Evolutionary conservation across 1,139 yeast species (phyloP), one percentile per base, ranked within the genome.

Genomic region (Taphrina flavorubra): DNA sequence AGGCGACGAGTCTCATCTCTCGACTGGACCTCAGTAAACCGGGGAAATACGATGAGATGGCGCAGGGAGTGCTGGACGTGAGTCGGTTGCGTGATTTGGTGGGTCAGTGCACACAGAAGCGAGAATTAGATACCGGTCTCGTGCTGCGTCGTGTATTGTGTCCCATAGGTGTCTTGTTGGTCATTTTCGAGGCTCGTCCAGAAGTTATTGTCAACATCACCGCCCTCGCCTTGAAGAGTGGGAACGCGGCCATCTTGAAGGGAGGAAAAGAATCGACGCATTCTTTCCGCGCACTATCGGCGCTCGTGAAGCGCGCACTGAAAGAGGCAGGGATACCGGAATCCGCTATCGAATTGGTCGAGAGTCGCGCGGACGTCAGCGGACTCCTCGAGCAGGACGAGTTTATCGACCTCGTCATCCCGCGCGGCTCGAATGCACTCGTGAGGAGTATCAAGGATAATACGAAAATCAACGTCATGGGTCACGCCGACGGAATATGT

Each of bases 401-500:
- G 75, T 90, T 88, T 78, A 94, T 95, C 71, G 99, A 95, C 77
- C 83, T 95, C 78, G 99, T 95, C 47, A 91, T 95, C 74, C 99
- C 99, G 71, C 85, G 99, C 76, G 99, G 99, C 7, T 90, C 97
- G 46, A 94, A 94, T 75, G 95, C 86, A 71, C 84, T 95, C 72
- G 99, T 95, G 34, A 85, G 90, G 74, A 85, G 83, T 77, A 92
- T 95, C 78, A 94, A 95, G 78, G 83, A 85, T 53, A 86, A 86
- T 76, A 94, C 99, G 40, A 91, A 92, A 77, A 95, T 95, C 73
- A 97, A 99, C 3, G 99, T 95, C 6, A 81, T 95, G 78, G 99
- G 99, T 68, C 99, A 95, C 78, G 99, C 99, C 10, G 99, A 94
- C 78, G 99, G 99, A 64, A 89, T 94, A 70, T 94, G 99, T 79